Evolutionary conservation across 768 basidiomycete genomes (phyloP).

Genomic region (Phaeotremella fagi): DNA sequence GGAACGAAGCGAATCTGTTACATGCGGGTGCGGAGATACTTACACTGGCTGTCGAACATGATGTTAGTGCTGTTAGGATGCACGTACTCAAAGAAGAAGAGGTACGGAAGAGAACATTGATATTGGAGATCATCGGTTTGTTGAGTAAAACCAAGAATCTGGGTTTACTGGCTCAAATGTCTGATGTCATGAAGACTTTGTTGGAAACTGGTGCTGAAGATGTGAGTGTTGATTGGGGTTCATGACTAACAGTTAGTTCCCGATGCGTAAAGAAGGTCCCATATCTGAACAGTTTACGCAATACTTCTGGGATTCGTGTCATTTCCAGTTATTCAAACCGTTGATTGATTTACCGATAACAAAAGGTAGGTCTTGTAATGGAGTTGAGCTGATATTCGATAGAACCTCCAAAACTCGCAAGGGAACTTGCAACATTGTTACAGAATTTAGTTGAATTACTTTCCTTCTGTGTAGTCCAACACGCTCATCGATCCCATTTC

Average conservation of each 20-base stretch:
- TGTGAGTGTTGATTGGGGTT: slow-evolving; percentile 7
- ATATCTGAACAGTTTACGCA: slow-evolving; percentile 83
- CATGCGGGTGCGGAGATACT: slow-evolving; percentile 81
- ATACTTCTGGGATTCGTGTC: slow-evolving; percentile 80
- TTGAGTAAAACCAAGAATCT: slow-evolving; percentile 75
- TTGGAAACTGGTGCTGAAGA: slow-evolving; percentile 58
- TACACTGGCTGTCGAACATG: slow-evolving; percentile 80
- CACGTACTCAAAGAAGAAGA: slow-evolving; percentile 76
- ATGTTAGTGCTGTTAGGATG: slow-evolving; percentile 74
- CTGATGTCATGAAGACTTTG: slow-evolving; percentile 76
- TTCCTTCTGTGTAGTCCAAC: slow-evolving; percentile 80
- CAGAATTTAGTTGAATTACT: slow-evolving; percentile 87
- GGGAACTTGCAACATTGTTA: slow-evolving; percentile 76
- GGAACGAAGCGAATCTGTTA: slow-evolving; percentile 61
- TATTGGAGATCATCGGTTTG: slow-evolving; percentile 69
- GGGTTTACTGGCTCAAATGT: slow-evolving; percentile 83
- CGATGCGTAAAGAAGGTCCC: slow-evolving; percentile 60
- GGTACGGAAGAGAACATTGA: slow-evolving; percentile 57
- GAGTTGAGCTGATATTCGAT: slow-evolving; percentile 1
- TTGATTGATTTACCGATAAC: slow-evolving; percentile 66
- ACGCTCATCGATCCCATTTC: slow-evolving; percentile 86
- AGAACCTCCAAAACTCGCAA: slow-evolving; percentile 42
- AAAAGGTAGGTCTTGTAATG: slow-evolving; percentile 47
- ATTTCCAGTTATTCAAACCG: slow-evolving; percentile 74
- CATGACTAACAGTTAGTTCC: slow-evolving; percentile 10